Base-by-base conservation (phyloP, 495 filamentous ascomycete genomes). In the Rhypophila decipiens region DNA sequence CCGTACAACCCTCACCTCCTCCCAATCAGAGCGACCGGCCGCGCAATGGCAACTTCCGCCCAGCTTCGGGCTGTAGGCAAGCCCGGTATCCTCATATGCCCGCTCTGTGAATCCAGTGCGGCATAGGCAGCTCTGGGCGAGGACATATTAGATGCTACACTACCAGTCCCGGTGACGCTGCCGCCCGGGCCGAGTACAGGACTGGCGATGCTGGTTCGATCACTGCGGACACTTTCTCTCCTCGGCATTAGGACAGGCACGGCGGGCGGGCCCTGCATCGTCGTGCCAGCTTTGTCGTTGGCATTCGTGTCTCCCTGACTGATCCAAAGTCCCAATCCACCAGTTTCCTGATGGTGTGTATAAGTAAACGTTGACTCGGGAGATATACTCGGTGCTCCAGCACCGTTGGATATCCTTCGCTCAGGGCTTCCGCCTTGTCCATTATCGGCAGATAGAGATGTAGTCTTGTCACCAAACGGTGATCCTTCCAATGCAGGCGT, bases 11-110 rank as follows among this genome's bases (percentile, higher is more conserved):
- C n/a, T n/a, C n/a, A n/a, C n/a, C n/a, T n/a, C n/a, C n/a, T n/a
- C n/a, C n/a, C n/a, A n/a, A n/a, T n/a, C n/a, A n/a, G n/a, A n/a
- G n/a, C n/a, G n/a, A n/a, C n/a, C n/a, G n/a, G n/a, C n/a, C n/a
- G n/a, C n/a, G n/a, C n/a, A n/a, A n/a, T n/a, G n/a, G 59, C 61
- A 3, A 66, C 59, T 42, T 63, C 63, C 8, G 63, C 63, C 63
- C 63, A 66, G 29, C 63, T 66, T 42, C 56, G 46, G 1, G 50
- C 58, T 24, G 61, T 66, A 8, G 61, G 63, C 36, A 66, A 22
- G 2, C 54, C 23, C 23, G 63, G 63, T 13, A 60, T 38, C 24
- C 38, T 50, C 5, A 53, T 23, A n/a, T 13, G 24, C 1, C 33
- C 36, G 2, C 34, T 46, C 10, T 40, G 52, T 1, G 24, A 21